Base-by-base conservation (phyloP, 2,329 filamentous ascomycete species). In the Rhinocladiella similis region DNA sequence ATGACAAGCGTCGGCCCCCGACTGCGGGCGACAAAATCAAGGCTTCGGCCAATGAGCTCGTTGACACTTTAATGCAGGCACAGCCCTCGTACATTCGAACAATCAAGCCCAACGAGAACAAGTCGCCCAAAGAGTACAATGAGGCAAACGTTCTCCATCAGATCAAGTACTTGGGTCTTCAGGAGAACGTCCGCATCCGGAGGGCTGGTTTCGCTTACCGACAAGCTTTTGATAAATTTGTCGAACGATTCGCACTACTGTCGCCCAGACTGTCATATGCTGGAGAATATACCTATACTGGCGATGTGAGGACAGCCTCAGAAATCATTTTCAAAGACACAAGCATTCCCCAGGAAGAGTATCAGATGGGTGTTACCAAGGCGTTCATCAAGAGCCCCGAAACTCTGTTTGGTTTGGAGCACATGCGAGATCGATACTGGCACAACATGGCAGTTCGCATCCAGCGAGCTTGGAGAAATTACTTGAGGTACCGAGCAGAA, bases 21-120 rank as follows among this genome's bases (percentile, higher is more conserved):
- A 96, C 94, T 2, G 91, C 94, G 10, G 93, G 94, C 67, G 94
- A 99, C 73, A 93, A 96, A 75, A 97, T 99, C 74, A 94, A 93
- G 71, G 80, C 85, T 5, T 97, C 94, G 18, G 94, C 94, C 7
- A 99, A 99, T 69, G 91, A 95, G 43, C 81, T 99, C 18, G 94
- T 99, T 1, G 86, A 92, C 1, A 97, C 94, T 1, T 75, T 99
- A 67, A 97, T 97, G 92, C 96, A 97, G 75, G 93, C 91, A 54
- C 90, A 94, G 65, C 94, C 94, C 1, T 97, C 92, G 2, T 99
- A 99, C 70, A 99, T 99, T 67, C 90, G 94, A 71, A 99, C 94
- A 0, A 97, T 99, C 77, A 99, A 99, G 75, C 94, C 94, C 1
- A 99, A 99, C 77, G 94, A 99, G 75, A 97, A 97, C 78, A 99